Evolutionary conservation across 2,329 filamentous ascomycete species (phyloP).

Genomic region (Fusarium sororula): DNA sequence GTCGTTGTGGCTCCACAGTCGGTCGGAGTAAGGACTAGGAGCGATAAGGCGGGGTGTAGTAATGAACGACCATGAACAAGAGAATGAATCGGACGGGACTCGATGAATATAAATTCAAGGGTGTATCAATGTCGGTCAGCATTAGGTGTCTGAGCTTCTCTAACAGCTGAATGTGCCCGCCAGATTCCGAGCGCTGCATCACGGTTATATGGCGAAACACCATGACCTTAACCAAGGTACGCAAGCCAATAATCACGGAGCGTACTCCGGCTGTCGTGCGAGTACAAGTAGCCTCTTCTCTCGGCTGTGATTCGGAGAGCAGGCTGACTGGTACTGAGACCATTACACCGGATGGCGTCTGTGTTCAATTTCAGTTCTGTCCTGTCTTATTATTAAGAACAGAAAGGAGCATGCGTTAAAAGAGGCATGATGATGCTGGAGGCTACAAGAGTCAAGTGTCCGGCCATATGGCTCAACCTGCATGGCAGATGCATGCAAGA

Average conservation of each 20-base stretch:
- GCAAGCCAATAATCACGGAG: conserved; percentile 22
- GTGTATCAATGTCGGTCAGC: not conserved
- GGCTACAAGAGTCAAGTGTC: not conserved
- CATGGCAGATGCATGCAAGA: conserved; percentile 1
- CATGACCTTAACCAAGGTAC: not conserved
- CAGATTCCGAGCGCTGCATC: conserved; percentile 12
- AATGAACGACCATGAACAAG: conserved; percentile 33
- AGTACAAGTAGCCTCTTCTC: conserved; percentile 31
- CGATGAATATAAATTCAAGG: conserved; percentile 14
- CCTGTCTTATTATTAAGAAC: conserved; percentile 9
- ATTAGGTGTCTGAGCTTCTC: conserved; percentile 11
- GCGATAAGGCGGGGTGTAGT: conserved; percentile 18
- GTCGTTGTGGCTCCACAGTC: conserved; percentile 31
- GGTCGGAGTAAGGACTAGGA: conserved; percentile 23
- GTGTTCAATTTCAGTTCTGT: conserved; percentile 26
- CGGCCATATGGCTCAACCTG: not conserved
- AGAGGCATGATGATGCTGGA: not conserved
- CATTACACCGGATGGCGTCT: conserved; percentile 34
- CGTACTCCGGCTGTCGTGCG: conserved; percentile 32
- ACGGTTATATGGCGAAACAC: conserved; percentile 27
- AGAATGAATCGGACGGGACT: conserved; percentile 33
- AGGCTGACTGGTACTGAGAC: conserved; percentile 34
- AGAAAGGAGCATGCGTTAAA: not conserved
- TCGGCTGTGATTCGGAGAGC: conserved; percentile 35
- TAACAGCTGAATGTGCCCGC: conserved; percentile 5